phyloP scores from a whole-genome alignment of 2,329 filamentous ascomycete species.

The Aspergillus novofumigatus region DNA sequence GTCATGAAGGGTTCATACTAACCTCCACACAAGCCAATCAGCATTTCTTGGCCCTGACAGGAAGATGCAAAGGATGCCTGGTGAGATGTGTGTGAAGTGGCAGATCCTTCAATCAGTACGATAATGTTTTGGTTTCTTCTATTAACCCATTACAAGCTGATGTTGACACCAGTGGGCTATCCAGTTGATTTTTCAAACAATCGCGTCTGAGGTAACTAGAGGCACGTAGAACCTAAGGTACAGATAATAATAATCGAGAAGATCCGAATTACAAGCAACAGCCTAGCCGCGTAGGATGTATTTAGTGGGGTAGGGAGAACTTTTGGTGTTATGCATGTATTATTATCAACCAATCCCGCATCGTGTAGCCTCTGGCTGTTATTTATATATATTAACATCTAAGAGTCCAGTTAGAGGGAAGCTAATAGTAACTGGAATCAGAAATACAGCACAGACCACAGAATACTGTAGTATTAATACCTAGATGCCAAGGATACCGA shows the following conservation, averaged over 20 bases:
- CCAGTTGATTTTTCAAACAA: background rate
- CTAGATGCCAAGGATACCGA: background rate
- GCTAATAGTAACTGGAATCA: background rate
- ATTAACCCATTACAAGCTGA: background rate
- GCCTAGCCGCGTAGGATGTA: background rate
- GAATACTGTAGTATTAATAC: background rate
- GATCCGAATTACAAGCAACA: background rate
- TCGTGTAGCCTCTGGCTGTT: background rate
- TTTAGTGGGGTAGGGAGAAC: background rate
- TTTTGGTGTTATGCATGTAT: background rate
- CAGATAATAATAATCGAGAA: background rate
- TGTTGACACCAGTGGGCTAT: background rate
- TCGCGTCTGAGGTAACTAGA: background rate
- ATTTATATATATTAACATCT: background rate
- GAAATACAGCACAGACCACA: background rate
- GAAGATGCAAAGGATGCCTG: background rate
- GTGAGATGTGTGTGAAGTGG: background rate
- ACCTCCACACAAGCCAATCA: slow-evolving; percentile 51
- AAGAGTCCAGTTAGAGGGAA: background rate
- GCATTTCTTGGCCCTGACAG: slow-evolving; percentile 34
- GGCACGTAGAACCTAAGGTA: background rate
- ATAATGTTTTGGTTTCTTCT: background rate
- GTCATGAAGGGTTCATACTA: slow-evolving; percentile 11
- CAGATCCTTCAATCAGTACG: background rate
- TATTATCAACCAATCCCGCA: background rate